Evolutionary conservation across 2,329 filamentous ascomycete species (phyloP).

Genomic region (Fusarium dlaminii): DNA sequence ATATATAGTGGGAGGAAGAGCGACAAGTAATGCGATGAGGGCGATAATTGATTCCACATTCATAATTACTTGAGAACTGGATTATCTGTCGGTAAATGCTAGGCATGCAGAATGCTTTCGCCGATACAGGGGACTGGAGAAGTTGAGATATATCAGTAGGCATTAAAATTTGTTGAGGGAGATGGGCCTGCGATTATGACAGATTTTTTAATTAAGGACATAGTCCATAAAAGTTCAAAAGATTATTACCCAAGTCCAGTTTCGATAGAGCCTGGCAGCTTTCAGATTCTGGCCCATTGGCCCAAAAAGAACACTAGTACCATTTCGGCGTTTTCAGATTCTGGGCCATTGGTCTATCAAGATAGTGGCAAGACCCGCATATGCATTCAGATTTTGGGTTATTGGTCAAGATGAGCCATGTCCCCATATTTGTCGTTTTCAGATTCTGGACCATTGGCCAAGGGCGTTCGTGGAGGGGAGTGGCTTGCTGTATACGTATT

Average conservation of each 20-base stretch:
- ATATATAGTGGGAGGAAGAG: background rate
- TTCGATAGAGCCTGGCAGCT: fast-evolving
- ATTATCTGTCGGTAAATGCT: fast-evolving
- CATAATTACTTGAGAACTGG: background rate
- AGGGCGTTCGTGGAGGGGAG: background rate
- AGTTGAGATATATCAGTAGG: fast-evolving
- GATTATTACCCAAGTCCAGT: background rate
- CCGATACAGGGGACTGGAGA: too few species aligned
- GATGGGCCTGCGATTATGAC: background rate
- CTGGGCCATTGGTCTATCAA: background rate
- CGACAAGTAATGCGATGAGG: background rate
- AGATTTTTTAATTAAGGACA: background rate
- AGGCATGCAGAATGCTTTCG: too few species aligned
- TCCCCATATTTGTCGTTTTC: background rate
- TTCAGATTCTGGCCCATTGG: background rate
- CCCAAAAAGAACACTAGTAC: fast-evolving
- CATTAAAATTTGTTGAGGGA: fast-evolving
- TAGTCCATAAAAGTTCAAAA: background rate
- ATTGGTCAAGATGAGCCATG: background rate
- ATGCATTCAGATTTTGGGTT: background rate
- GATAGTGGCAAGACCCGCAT: background rate
- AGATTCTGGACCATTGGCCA: background rate
- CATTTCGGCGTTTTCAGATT: background rate
- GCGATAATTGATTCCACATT: background rate
- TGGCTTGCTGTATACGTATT: background rate